phyloP scores from a whole-genome alignment of 108 stramenopile genomes.

The Nitzschia putrida region DNA sequence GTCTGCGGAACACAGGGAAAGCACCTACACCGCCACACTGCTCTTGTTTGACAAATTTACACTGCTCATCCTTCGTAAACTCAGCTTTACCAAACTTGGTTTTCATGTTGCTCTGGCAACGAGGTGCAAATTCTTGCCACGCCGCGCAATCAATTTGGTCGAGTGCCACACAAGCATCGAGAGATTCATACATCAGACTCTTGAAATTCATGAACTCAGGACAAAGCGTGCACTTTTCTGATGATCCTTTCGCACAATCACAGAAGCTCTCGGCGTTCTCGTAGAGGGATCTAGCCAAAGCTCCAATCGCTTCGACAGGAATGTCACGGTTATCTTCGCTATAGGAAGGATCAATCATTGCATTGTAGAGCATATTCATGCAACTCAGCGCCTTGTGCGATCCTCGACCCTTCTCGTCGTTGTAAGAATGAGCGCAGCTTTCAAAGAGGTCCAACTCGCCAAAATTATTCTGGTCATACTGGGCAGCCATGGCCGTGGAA shows the following conservation, averaged over 20 bases:
- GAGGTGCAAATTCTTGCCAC: conserved; percentile 79
- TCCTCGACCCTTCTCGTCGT: conserved; percentile 57
- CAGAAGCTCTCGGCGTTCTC: conserved; percentile 74
- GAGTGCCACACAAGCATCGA: conserved; percentile 85
- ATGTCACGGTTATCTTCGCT: conserved; percentile 49
- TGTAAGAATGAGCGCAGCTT: conserved; percentile 75
- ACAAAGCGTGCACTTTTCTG: conserved; percentile 71
- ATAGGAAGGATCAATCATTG: conserved; percentile 54
- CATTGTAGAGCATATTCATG: conserved; percentile 75
- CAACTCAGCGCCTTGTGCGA: conserved; percentile 79
- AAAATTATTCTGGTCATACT: conserved; percentile 90
- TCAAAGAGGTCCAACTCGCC: conserved; percentile 85
- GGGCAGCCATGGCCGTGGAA: conserved; percentile 65
- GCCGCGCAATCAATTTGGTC: conserved; percentile 90
- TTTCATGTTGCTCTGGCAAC: conserved; percentile 73
- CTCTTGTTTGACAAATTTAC: conserved; percentile 63
- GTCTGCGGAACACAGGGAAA: conserved; percentile 79
- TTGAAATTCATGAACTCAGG: conserved; percentile 78
- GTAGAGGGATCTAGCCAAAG: conserved; percentile 69
- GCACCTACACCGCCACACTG: conserved; percentile 73
- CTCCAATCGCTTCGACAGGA: conserved; percentile 60
- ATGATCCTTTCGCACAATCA: conserved; percentile 66
- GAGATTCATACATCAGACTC: conserved; percentile 78
- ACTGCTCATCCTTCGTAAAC: conserved; percentile 63
- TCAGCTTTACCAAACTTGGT: conserved; percentile 55